Conservation (phyloP, 371 early-diverging fungal genomes). For the Cokeromyces recurvatus region DNA sequence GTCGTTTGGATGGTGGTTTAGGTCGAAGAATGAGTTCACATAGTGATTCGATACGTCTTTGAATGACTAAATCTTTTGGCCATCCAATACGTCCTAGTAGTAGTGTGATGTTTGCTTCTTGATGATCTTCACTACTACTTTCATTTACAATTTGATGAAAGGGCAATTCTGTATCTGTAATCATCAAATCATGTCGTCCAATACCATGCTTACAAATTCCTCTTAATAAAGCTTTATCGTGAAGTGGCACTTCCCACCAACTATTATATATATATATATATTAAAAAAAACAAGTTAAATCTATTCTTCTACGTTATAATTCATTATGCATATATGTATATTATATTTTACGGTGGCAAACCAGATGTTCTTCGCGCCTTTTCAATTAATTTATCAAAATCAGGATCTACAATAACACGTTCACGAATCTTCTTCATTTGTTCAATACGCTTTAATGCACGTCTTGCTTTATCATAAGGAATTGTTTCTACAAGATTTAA, state of each 20-base stretch:
- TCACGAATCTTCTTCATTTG: constrained; percentile 62
- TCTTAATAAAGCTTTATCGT: constrained; percentile 62
- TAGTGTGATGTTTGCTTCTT: constrained; percentile 4
- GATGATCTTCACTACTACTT: constrained; percentile 2
- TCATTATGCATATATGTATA: background rate
- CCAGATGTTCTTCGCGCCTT: constrained; percentile 35
- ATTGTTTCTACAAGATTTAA: constrained; percentile 38
- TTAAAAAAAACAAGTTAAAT: too few relatives aligned
- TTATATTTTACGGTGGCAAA: constrained; percentile 23
- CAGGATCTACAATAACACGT: constrained; percentile 50
- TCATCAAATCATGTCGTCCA: constrained; percentile 59
- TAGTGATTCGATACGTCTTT: constrained; percentile 49
- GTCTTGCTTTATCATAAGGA: constrained; percentile 65
- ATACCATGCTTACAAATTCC: constrained; percentile 69
- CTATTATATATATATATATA: constrained; percentile 23
- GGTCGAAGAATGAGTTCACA: constrained; percentile 49
- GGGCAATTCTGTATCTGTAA: constrained; percentile 52
- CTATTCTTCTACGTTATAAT: too few relatives aligned
- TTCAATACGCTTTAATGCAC: constrained; percentile 62
- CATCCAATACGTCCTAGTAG: constrained; percentile 38
- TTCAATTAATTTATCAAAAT: constrained; percentile 30
- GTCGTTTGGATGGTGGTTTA: constrained; percentile 25
- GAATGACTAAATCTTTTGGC: constrained; percentile 52
- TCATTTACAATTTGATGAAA: constrained; percentile 32
- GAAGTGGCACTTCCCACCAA: constrained; percentile 62